Conservation (phyloP, 2,329 filamentous ascomycete genomes). For the Bipolaris zeicola region DNA sequence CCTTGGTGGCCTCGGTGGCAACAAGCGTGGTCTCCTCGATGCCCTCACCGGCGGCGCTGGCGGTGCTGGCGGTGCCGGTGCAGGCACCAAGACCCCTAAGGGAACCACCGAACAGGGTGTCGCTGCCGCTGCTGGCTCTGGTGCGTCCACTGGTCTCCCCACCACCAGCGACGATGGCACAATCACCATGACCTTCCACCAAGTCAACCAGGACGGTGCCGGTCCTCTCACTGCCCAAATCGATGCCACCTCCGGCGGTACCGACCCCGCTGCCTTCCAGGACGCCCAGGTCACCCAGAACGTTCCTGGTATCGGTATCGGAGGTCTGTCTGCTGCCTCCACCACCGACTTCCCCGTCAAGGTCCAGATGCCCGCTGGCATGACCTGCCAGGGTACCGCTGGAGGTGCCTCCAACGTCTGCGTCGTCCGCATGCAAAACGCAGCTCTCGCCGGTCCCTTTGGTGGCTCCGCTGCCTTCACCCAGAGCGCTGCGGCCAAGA, state of each 20-base stretch:
- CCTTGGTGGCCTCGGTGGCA: neutral
- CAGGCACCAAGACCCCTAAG: slow-evolving; percentile 55
- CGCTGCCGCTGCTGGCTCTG: slow-evolving; percentile 60
- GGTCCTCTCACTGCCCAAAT: slow-evolving; percentile 66
- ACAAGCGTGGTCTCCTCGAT: slow-evolving; percentile 35
- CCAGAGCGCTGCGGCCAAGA: slow-evolving; percentile 62
- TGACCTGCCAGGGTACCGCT: slow-evolving; percentile 67
- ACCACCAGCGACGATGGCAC: slow-evolving; percentile 65
- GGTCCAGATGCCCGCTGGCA: slow-evolving; percentile 69
- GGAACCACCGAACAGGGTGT: slow-evolving; percentile 60
- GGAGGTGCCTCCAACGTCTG: slow-evolving; percentile 67
- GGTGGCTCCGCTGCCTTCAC: slow-evolving; percentile 71
- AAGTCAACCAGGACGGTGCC: slow-evolving; percentile 74
- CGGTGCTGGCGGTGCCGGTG: slow-evolving; percentile 21
- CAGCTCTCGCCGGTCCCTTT: slow-evolving; percentile 67
- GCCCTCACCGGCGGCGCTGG: slow-evolving; percentile 28
- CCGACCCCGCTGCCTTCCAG: slow-evolving; percentile 65
- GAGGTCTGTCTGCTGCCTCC: slow-evolving; percentile 63
- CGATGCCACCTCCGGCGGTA: slow-evolving; percentile 68
- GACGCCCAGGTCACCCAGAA: slow-evolving; percentile 63
- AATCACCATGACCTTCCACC: slow-evolving; percentile 68
- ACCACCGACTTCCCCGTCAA: slow-evolving; percentile 69
- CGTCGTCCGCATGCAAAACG: slow-evolving; percentile 68
- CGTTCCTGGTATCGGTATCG: slow-evolving; percentile 63
- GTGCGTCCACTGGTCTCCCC: slow-evolving; percentile 62